These are phyloP conservation scores for Penicillium oxalicum DNA, from an alignment of 2,329 filamentous ascomycete genomes.

Conservation along the genomic window DNA sequence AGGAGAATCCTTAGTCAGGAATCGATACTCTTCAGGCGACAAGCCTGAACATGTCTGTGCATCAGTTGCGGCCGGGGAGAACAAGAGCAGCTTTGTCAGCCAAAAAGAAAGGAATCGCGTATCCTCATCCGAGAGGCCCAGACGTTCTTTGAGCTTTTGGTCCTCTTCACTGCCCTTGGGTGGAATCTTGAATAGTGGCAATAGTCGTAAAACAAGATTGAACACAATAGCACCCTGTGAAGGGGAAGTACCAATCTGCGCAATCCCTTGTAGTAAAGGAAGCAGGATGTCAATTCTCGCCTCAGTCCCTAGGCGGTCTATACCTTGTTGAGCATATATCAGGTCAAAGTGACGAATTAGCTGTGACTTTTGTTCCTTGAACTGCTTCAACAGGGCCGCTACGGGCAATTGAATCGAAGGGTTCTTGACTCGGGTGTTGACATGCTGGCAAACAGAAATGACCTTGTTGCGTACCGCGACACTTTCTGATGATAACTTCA, in stretches of 20 bases:
- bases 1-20: constrained; percentile 56
- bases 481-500: constrained; percentile 80
- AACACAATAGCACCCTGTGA: constrained; percentile 63
- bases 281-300: constrained; percentile 71
- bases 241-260: constrained; percentile 50
- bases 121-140: constrained; percentile 67
- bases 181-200: constrained; percentile 63
- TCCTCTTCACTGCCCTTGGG: constrained; percentile 75
- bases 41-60: constrained; percentile 54
- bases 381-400: constrained; percentile 76
- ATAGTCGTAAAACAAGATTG: constrained; percentile 70
- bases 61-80: constrained; percentile 47
- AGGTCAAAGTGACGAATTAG: constrained; percentile 85
- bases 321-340: constrained; percentile 80
- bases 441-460: constrained; percentile 64
- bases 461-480: constrained; percentile 74
- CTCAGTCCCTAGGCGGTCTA: constrained; percentile 52
- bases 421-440: constrained; percentile 59
- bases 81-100: constrained; percentile 70
- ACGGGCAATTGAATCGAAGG: constrained; percentile 73
- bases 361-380: constrained; percentile 68
- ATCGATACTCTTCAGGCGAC: constrained; percentile 59
- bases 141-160: constrained; percentile 54
- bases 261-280: constrained; percentile 61
- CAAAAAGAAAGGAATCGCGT: constrained; percentile 66